Evolutionary conservation across 805 yeast species (phyloP).

Genomic region (Kockiozyma suomiensis): DNA sequence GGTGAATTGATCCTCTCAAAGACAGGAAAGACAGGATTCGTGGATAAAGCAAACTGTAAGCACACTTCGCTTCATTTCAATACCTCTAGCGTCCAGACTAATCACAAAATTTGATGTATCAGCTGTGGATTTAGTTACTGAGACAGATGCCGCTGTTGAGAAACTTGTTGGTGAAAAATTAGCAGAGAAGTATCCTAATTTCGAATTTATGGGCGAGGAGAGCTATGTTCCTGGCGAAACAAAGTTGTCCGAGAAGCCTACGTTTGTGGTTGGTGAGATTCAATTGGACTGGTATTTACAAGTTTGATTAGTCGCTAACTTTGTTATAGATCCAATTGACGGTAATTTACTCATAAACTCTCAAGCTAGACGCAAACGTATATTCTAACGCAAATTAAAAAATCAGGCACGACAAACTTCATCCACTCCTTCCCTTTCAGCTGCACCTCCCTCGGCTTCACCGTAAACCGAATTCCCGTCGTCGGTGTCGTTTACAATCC

Average conservation of each 20-base stretch:
- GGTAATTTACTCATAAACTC: too few species aligned
- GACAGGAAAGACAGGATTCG: slow-evolving; percentile 53
- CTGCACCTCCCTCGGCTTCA: slow-evolving; percentile 63
- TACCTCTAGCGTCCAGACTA: too few species aligned
- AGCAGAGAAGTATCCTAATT: slow-evolving; percentile 49
- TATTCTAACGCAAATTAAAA: too few species aligned
- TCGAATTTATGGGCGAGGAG: slow-evolving; percentile 64
- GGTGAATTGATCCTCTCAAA: slow-evolving; percentile 54
- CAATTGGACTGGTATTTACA: neutral
- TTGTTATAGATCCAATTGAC: slow-evolving; percentile 35
- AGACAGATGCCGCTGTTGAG: slow-evolving; percentile 61
- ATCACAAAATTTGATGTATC: too few species aligned
- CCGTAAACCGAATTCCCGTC: slow-evolving; percentile 51
- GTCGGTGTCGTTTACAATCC: slow-evolving; percentile 74
- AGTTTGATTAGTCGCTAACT: neutral
- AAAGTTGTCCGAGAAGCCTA: slow-evolving; percentile 53
- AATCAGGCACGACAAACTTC: slow-evolving; percentile 61
- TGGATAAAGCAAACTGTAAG: slow-evolving; percentile 55
- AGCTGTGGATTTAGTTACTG: slow-evolving; percentile 65
- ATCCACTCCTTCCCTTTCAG: slow-evolving; percentile 64
- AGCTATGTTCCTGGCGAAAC: slow-evolving; percentile 55
- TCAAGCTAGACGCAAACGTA: too few species aligned
- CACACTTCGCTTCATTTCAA: too few species aligned
- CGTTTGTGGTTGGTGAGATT: slow-evolving; percentile 66
- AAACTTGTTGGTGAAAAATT: slow-evolving; percentile 44